Percentiles rank a stretch among this genome's conserved stretches.
phyloP scores from a whole-genome alignment of 164 flowering plant species.

The Vitis riparia region DNA sequence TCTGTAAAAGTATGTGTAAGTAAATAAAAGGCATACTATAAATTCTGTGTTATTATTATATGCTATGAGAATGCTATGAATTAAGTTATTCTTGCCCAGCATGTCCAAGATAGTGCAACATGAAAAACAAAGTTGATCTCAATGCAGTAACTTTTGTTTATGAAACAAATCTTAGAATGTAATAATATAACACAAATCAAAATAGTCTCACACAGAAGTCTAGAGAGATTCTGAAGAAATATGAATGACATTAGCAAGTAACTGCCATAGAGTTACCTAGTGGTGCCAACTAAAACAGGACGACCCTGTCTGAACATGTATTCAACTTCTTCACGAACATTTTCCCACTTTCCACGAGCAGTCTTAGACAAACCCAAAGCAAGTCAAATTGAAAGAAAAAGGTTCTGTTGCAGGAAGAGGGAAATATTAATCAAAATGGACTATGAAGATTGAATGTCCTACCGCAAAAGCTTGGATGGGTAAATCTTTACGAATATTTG shows the following conservation, averaged over 20 bases:
- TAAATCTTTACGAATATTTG: conserved; percentile 87
- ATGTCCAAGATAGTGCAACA: background rate
- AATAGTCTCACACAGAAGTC: background rate
- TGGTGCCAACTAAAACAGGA: conserved; percentile 96
- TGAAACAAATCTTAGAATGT: background rate
- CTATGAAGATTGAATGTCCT: conserved; percentile 17
- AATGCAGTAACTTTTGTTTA: too few species aligned
- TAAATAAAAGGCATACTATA: background rate
- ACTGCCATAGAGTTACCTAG: conserved; percentile 56
- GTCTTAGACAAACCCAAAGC: conserved; percentile 47
- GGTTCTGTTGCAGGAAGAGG: background rate
- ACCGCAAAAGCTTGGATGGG: conserved; percentile 98
- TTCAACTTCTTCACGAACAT: conserved; percentile 82
- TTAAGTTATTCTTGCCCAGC: background rate
- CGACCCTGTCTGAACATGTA: conserved; percentile 85
- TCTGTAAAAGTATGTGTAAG: too few species aligned
- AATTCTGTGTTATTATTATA: too few species aligned
- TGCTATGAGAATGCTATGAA: too few species aligned
- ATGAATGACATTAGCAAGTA: conserved; percentile 8
- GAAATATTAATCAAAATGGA: background rate
- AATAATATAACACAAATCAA: background rate
- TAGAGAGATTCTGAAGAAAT: background rate
- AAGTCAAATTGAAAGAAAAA: background rate
- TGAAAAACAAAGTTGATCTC: too few species aligned
- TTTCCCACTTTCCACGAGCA: conserved; percentile 87